phyloP scores from a whole-genome alignment of 257 asterid species.

The Echium plantagineum region DNA sequence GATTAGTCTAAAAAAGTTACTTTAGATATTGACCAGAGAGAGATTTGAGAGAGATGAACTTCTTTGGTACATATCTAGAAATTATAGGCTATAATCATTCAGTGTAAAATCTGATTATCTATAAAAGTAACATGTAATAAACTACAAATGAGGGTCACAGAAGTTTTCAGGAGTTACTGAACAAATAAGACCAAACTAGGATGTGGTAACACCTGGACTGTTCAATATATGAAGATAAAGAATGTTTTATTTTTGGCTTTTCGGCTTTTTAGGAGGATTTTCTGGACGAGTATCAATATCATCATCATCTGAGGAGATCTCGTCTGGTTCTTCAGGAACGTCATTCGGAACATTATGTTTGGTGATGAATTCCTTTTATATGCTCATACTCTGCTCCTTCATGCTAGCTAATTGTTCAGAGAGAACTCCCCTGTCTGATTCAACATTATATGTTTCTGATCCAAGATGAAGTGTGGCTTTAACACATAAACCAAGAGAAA shows the following conservation, averaged over 20 bases:
- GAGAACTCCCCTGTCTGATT: slow-evolving; percentile 42
- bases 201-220: neutral
- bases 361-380: slow-evolving; percentile 75
- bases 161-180: neutral
- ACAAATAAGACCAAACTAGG: neutral
- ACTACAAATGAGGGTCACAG: neutral
- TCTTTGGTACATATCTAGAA: too few relatives aligned
- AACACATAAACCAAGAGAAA: slow-evolving; percentile 21
- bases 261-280: slow-evolving; percentile 53
- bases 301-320: slow-evolving; percentile 57
- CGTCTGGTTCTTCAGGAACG: slow-evolving; percentile 81
- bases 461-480: slow-evolving; percentile 71
- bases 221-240: neutral
- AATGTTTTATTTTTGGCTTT: slow-evolving; percentile 39
- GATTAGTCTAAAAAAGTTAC: too few relatives aligned
- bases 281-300: slow-evolving; percentile 30
- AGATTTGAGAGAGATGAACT: too few relatives aligned
- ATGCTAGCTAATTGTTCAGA: slow-evolving; percentile 64
- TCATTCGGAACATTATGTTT: slow-evolving; percentile 69
- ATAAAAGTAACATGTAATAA: too few relatives aligned
- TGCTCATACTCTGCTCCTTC: slow-evolving; percentile 78
- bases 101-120: neutral
- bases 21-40: too few relatives aligned
- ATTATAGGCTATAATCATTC: neutral
- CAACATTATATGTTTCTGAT: slow-evolving; percentile 49